Evolutionary conservation across 2,329 filamentous ascomycete genomes (phyloP), one percentile per base, ranked within the genome.

Genomic region (Paraconiothyrium sp.): DNA sequence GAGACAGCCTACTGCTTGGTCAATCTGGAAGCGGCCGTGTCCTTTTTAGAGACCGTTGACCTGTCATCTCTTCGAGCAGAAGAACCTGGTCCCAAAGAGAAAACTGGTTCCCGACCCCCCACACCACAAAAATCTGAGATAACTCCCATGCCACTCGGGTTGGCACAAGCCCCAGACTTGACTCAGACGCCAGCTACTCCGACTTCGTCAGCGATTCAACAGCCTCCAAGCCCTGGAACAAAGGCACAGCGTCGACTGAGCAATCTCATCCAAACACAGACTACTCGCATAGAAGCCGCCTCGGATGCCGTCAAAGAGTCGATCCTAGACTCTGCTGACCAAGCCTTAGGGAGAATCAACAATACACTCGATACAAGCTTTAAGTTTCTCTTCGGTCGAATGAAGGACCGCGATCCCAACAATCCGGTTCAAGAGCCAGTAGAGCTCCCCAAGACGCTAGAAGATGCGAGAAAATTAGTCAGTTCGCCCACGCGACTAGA

Each of bases 1-100:
- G 95, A 99, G 79, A 91, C 94, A 13, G 94, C 95, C 0, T 99
- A 99, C 78, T 98, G 95, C 73, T 83, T 99, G 60, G 97, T 96
- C 44, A 99, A 97, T 69, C 85, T 99, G 1, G 95, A 99, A 79
- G 95, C 95, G 20, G 92, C 94, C 60, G 93, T 98, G 59, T 94
- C 91, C 56, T 99, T 99, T 73, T 83, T 99, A 14, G 92, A 98
- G 73, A 98, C 94, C 0, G 95, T 99, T 32, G 95, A 99, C 76
- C 84, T 99, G 27, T 92, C 94, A 7, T 97, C 92, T 30, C 83
- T 99, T 7, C 88, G 93, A 56, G 90, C 90, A 6, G 92, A 97
- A 66, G 93, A 97, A 76, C 80, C 84, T 89, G 91, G 0, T 90
- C 51, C 49, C 11, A 63, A 90, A 10, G 79, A 83, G 20, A 93